phyloP scores from a whole-genome alignment of 169 alveolate species.

The Cryptosporidium baileyi region DNA sequence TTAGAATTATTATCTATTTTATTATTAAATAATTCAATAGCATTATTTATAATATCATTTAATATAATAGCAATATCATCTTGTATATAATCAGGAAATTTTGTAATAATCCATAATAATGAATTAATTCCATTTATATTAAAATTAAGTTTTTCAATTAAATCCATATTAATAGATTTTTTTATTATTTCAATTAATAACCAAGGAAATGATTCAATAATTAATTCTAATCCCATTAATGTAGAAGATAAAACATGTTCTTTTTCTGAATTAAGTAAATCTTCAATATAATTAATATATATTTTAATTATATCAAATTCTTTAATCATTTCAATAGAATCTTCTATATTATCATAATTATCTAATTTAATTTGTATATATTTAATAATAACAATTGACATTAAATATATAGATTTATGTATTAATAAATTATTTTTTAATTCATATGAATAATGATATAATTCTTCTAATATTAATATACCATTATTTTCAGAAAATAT shows the following conservation, averaged over 20 bases:
- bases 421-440: not conserved
- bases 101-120: conserved; percentile 38
- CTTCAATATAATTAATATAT: conserved; percentile 2
- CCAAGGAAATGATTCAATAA: conserved; percentile 32
- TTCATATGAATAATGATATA: conserved; percentile 41
- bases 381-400: conserved; percentile 9
- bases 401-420: conserved; percentile 15
- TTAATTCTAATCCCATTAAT: conserved; percentile 11
- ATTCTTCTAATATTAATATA: conserved; percentile 10
- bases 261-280: not conserved
- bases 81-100: conserved; percentile 8
- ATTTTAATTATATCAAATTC: not conserved
- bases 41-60: not conserved
- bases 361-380: conserved; percentile 2
- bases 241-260: conserved; percentile 14
- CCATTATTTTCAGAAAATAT: conserved; percentile 79
- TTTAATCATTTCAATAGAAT: not conserved
- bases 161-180: not conserved
- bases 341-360: not conserved
- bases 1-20: conserved; percentile 19
- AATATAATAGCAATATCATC: not conserved
- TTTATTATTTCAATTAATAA: not conserved
- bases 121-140: conserved; percentile 17
- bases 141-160: conserved; percentile 20
- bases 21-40: not conserved